Evolutionary conservation across 179 eudicot genomes (phyloP), one percentile per base, ranked within the genome.

Genomic region (Camellia oleifera): DNA sequence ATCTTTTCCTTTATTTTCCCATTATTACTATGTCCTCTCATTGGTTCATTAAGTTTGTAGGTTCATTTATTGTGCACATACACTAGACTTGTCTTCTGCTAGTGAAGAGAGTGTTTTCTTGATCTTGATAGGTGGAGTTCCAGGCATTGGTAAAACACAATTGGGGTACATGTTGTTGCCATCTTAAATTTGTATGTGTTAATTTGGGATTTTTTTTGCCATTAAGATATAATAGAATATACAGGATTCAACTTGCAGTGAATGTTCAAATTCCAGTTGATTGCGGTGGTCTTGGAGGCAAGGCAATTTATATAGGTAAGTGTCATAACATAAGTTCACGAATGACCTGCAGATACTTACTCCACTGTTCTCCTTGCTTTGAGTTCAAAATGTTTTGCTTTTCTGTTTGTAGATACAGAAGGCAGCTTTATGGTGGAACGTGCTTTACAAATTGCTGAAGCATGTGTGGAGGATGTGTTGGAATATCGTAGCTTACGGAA

Each of bases 381-480:
- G 69, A 78, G 79, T 71, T 87, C 83, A 69, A 87, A 63, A 50
- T 44, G 23, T 78, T 82, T 18, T 23, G 44, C n/a, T 11, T 62
- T 44, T 46, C 69, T 72, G 48, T 52, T 82, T 82, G 75, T 84
- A 96, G 99, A 96, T 81, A 96, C 99, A 15, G 98, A 96, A 88
- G 99, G 98, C 66, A 94, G 98, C 89, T 96, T 96, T 77, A 92
- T 94, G 97, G 98, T 88, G 83, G 99, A 96, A 83, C 98, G 96
- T 70, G 98, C 89, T 86, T 84, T 88, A 83, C 97, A 96, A 86
- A 90, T 96, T 82, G 98, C 98, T 79, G 89, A 92, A 88, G 97
- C 97, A 78, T 92, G 98, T 79, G 72, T 89, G 42, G 88, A 92
- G 65, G 94, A 91, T 83, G 88, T 94, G 91, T 72, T 79, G 70